Conservation (phyloP, 2,329 filamentous ascomycete species). For the Ceratocystis variospora region DNA sequence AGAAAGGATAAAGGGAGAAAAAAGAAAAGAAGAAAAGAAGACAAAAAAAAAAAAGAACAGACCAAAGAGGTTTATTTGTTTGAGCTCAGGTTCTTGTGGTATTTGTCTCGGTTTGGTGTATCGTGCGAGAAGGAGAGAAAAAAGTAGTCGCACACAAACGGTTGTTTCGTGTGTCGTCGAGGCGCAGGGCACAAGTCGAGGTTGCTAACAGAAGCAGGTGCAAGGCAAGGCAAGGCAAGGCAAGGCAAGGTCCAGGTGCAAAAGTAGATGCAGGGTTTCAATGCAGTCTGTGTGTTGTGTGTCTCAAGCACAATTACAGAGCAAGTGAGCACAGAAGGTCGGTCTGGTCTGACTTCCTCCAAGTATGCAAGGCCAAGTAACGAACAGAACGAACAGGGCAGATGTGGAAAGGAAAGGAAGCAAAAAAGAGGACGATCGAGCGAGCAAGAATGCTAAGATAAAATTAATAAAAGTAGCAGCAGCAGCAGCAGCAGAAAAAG, state of each 20-base stretch:
- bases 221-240: conserved; percentile 3
- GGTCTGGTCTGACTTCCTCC: background rate
- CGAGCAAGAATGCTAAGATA: background rate
- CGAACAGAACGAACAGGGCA: background rate
- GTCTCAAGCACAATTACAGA: conserved; percentile 5
- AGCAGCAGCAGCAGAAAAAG: too few relatives aligned
- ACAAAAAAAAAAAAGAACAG: background rate
- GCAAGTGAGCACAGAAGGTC: conserved; percentile 1
- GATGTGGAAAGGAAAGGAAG: background rate
- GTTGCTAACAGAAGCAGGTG: conserved; percentile 7
- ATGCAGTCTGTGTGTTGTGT: conserved; percentile 7
- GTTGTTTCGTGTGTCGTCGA: conserved; percentile 7
- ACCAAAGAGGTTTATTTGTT: conserved; percentile 4
- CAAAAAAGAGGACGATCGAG: background rate
- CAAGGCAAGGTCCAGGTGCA: conserved; percentile 1
- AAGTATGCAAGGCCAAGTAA: background rate
- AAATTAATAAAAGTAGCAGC: background rate
- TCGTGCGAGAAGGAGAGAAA: conserved; percentile 9
- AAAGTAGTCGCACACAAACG: conserved; percentile 7
- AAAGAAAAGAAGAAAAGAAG: conserved; percentile 10
- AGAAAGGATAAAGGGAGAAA: conserved; percentile 8
- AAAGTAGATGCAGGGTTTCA: conserved; percentile 8
- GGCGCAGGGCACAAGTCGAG: conserved; percentile 6
- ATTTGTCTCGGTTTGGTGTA: conserved; percentile 6
- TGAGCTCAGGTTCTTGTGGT: background rate